phyloP scores from a whole-genome alignment of 2,329 filamentous ascomycete genomes.

The Fusarium circinatum region DNA sequence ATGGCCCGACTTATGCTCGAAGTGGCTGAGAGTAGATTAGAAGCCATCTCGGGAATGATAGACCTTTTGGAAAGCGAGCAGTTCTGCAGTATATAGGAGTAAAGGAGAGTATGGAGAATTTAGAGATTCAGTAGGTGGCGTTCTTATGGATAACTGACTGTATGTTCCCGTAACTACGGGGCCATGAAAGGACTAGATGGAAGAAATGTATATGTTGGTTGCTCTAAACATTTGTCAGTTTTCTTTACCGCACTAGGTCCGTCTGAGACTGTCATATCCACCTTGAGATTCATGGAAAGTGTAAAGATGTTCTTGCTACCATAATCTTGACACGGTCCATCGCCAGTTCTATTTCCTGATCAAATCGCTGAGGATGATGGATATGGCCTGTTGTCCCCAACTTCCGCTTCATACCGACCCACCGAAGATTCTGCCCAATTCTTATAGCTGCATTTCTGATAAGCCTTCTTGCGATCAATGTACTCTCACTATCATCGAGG shows the following conservation, averaged over 20 bases:
- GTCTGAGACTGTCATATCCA: too few relatives aligned
- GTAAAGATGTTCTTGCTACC: neutral
- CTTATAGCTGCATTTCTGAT: neutral
- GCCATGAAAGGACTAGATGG: too few relatives aligned
- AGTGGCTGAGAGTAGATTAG: neutral
- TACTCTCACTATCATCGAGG: neutral
- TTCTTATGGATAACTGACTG: too few relatives aligned
- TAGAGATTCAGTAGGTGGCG: too few relatives aligned
- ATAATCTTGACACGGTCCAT: neutral
- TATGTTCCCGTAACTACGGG: too few relatives aligned
- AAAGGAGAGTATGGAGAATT: too few relatives aligned
- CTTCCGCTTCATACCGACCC: neutral
- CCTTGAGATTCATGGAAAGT: neutral
- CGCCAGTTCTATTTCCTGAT: neutral
- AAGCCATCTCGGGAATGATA: neutral
- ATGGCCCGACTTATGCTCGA: neutral
- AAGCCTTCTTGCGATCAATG: neutral
- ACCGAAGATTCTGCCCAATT: neutral
- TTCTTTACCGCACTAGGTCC: fast-evolving
- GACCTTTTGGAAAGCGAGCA: neutral
- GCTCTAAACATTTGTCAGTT: fast-evolving
- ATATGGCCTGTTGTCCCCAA: neutral
- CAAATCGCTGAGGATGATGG: too few relatives aligned
- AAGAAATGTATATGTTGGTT: too few relatives aligned
- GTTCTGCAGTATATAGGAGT: neutral